A percentile compares a stretch with the other conserved stretches of the same genome.
phyloP scores from a whole-genome alignment of 1,284 basidiomycete species.

The Pseudozyma sp. region DNA sequence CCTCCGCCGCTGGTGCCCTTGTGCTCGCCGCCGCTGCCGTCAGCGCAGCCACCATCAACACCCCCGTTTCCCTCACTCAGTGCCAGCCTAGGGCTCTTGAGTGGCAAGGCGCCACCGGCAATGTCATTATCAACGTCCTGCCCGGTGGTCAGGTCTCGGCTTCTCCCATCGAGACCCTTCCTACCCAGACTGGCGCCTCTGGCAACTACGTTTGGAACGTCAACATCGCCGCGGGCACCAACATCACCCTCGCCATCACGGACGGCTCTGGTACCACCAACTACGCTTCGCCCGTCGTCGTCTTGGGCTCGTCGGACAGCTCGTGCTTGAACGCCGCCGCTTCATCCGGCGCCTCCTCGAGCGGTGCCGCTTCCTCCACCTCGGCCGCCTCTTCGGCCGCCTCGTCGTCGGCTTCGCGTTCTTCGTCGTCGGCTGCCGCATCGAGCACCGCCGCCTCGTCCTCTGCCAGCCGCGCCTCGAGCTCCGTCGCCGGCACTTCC shows the following conservation, averaged over 20 bases:
- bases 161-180: constrained; percentile 47
- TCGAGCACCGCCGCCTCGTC: constrained; percentile 21
- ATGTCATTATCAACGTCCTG: constrained; percentile 40
- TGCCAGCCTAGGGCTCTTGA: constrained; percentile 40
- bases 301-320: constrained; percentile 36
- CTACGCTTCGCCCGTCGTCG: constrained; percentile 45
- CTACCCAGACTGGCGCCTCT: constrained; percentile 49
- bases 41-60: constrained; percentile 41
- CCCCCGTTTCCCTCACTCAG: constrained; percentile 45
- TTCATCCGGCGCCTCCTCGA: constrained; percentile 15
- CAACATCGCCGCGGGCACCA: constrained; percentile 63
- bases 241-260: constrained; percentile 62
- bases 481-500: constrained; percentile 5
- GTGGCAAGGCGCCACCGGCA: constrained; percentile 41
- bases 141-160: constrained; percentile 51
- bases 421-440: constrained; percentile 19
- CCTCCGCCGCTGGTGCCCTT: constrained; percentile 44
- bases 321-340: constrained; percentile 40
- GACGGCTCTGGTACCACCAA: constrained; percentile 58
- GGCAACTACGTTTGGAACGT: constrained; percentile 63
- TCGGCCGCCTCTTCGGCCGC: constrained; percentile 14
- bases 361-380: constrained; percentile 7
- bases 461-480: constrained; percentile 17
- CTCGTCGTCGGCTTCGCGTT: constrained; percentile 10
- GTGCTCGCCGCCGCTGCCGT: constrained; percentile 43